Percentiles rank a stretch among this genome's conserved stretches.
Evolutionary conservation across 2,329 filamentous ascomycete species (phyloP).

Genomic region (Fusarium chlamydosporum): DNA sequence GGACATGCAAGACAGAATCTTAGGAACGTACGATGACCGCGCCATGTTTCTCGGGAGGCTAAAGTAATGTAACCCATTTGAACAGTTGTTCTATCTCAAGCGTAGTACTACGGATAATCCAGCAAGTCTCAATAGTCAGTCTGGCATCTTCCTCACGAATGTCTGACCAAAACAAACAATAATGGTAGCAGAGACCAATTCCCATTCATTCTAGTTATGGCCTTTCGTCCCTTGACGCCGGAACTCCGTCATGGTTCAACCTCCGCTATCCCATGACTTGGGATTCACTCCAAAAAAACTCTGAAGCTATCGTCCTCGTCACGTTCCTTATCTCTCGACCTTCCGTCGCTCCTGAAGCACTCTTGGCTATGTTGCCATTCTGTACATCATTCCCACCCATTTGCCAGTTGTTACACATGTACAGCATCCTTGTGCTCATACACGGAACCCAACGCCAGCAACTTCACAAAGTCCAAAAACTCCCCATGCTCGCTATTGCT

Average conservation of each 20-base stretch:
- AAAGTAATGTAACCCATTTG: not conserved
- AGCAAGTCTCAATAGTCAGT: not conserved
- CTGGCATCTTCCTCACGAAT: not conserved
- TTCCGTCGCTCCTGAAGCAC: slow-evolving; percentile 4
- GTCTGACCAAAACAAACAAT: not conserved
- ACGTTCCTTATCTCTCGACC: not conserved
- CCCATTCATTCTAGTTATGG: slow-evolving; percentile 42
- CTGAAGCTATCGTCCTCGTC: not conserved
- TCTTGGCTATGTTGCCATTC: not conserved
- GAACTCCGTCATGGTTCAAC: slow-evolving; percentile 8
- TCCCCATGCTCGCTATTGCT: slow-evolving; percentile 44
- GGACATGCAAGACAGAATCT: not conserved
- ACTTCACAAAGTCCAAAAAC: slow-evolving; percentile 31
- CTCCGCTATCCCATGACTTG: slow-evolving; percentile 3
- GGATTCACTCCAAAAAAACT: not conserved
- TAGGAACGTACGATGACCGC: not conserved
- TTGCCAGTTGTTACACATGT: slow-evolving; percentile 36
- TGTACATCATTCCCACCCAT: slow-evolving; percentile 10
- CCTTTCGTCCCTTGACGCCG: slow-evolving; percentile 20
- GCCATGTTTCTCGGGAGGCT: not conserved
- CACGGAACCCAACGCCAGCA: slow-evolving; percentile 42
- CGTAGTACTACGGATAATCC: not conserved
- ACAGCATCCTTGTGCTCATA: slow-evolving; percentile 32
- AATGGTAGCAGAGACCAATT: slow-evolving; percentile 23
- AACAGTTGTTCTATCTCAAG: not conserved